Percentiles rank a stretch among this genome's conserved stretches.
These are phyloP conservation scores for Parathielavia hyrcaniae DNA, from an alignment of 495 filamentous ascomycete genomes.

Conservation along the genomic window DNA sequence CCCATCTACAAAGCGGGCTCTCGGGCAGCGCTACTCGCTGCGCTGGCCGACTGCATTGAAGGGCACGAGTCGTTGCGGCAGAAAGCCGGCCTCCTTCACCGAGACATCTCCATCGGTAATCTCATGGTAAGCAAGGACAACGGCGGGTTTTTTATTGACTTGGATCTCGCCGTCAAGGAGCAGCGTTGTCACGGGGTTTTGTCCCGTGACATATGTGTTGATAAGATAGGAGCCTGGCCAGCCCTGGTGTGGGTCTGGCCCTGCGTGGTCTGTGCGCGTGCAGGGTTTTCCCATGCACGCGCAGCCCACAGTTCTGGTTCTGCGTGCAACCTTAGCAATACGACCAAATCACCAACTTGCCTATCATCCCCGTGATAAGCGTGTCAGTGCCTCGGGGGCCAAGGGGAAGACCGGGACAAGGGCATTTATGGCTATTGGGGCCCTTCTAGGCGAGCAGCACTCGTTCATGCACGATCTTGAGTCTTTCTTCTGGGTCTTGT, in stretches of 20 bases:
- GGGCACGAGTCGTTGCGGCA: slow-evolving; percentile 10
- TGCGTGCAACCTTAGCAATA: too few relatives aligned
- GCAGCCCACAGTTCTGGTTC: too few relatives aligned
- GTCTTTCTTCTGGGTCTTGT: too few relatives aligned
- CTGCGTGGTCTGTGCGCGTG: too few relatives aligned
- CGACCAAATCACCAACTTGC: too few relatives aligned
- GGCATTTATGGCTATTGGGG: background rate
- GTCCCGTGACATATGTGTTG: too few relatives aligned
- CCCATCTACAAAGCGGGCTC: slow-evolving; percentile 13
- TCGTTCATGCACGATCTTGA: background rate
- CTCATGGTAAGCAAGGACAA: background rate
- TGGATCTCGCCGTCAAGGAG: background rate
- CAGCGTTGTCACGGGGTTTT: too few relatives aligned
- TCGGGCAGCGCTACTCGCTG: slow-evolving; percentile 30
- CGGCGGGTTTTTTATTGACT: background rate
- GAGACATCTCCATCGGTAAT: slow-evolving; percentile 37
- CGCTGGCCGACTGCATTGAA: slow-evolving; percentile 35
- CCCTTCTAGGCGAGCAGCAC: background rate
- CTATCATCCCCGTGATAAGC: too few relatives aligned
- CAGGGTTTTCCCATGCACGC: too few relatives aligned
- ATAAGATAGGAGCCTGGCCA: too few relatives aligned
- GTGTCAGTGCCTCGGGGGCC: background rate
- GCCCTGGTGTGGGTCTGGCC: too few relatives aligned
- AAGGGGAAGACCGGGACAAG: background rate
- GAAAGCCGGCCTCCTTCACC: slow-evolving; percentile 26